Base-by-base conservation (phyloP, 345 rosid genomes). In the Draba incana region DNA sequence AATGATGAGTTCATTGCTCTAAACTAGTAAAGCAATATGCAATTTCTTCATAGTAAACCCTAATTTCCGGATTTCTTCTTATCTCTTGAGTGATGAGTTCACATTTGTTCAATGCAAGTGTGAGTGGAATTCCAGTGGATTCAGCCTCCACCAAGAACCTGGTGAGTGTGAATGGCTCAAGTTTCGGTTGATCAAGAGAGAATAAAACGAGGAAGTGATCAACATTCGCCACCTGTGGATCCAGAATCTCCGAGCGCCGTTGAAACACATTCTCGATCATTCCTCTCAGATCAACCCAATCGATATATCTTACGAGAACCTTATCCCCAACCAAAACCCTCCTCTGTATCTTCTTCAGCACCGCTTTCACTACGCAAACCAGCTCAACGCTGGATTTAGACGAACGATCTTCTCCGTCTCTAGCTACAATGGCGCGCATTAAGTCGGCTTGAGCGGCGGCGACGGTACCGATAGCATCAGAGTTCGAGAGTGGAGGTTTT, bases 371-470 rank as follows among this genome's bases (percentile, higher is more conserved):
- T 72, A 88, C 96, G 62, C 98, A 93, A 12, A 93, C 86, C 75
- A 93, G 67, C 83, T 93, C 98, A 25, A 81, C 77, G 16, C 92
- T 90, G 8, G 25, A 50, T 49, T 64, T 65, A 23, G 49, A 39
- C 10, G 66, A 62, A 57, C 5, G n/a, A 30, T 62, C 24, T 14
- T 45, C 78, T 60, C 24, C 76, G 1, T 64, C 62, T 31, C 35
- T 5, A 31, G 35, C 35, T 31, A 90, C 87, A 33, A 88, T 75
- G 57, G 90, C 98, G 37, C 97, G 96, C 98, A 93, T 93, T 78
- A 85, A 93, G 81, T 93, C 90, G 10, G 98, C 97, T 69, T 93
- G 97, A n/a, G 97, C 84, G 2, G 97, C 84, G 41, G 88, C 90
- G 2, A 90, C 96, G 4, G 85, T 81, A 35, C 97, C 98, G 70